Evolutionary conservation across 768 basidiomycete genomes (phyloP).

Genomic region (Dentipellis fragilis): DNA sequence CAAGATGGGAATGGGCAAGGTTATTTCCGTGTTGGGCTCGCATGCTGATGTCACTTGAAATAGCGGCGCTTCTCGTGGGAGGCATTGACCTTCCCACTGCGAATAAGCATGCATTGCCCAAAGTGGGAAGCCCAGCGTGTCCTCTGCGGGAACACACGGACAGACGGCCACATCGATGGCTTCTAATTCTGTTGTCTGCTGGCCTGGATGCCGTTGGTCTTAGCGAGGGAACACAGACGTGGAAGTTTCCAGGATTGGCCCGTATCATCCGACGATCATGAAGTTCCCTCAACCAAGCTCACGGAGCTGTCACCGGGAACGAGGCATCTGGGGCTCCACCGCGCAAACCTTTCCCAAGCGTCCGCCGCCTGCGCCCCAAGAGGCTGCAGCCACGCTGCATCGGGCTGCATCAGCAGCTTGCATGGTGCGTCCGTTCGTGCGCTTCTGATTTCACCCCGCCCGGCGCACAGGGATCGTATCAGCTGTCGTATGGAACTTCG

Average conservation of each 20-base stretch:
- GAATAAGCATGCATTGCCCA: conserved; percentile 2
- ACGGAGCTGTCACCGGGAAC: background rate
- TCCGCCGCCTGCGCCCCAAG: background rate
- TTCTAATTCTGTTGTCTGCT: too few species aligned
- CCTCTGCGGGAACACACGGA: too few species aligned
- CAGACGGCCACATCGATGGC: too few species aligned
- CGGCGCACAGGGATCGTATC: background rate
- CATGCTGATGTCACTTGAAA: background rate
- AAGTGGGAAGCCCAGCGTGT: background rate
- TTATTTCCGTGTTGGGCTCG: background rate
- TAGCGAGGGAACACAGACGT: background rate
- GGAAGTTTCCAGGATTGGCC: background rate
- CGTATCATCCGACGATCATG: background rate
- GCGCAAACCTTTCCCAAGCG: background rate
- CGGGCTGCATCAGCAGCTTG: background rate
- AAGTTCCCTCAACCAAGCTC: background rate
- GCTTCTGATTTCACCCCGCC: background rate
- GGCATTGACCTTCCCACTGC: background rate
- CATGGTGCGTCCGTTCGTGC: background rate
- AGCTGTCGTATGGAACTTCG: background rate
- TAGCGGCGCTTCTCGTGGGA: background rate
- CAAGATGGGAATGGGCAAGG: background rate
- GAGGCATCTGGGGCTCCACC: background rate
- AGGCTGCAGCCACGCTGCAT: background rate
- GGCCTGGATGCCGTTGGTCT: too few species aligned